A percentile compares a stretch with the other conserved stretches of the same genome.
phyloP scores from a whole-genome alignment of 768 basidiomycete species.

The Auriscalpium orientale region DNA sequence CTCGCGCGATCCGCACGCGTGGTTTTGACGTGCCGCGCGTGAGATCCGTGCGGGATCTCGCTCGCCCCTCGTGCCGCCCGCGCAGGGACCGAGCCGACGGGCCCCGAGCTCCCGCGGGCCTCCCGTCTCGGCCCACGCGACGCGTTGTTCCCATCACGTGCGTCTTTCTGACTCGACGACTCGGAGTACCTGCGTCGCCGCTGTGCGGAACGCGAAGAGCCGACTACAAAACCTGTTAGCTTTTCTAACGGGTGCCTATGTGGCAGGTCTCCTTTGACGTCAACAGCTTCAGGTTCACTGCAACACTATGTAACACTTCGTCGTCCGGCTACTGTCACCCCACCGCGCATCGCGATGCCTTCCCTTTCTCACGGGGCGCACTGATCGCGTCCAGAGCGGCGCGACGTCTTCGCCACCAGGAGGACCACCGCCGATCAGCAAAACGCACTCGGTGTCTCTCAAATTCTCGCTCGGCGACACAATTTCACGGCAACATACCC shows the following conservation, averaged over 20 bases:
- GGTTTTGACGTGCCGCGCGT: neutral
- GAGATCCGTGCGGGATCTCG: neutral
- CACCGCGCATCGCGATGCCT: no score
- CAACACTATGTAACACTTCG: no score
- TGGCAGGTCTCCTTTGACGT: neutral
- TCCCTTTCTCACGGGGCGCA: no score
- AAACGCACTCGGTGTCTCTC: no score
- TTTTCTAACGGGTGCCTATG: neutral
- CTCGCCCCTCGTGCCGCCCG: neutral
- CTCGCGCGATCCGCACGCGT: no score
- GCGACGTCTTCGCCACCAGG: no score
- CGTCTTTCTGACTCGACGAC: neutral
- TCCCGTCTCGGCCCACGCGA: neutral
- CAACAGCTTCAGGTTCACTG: neutral
- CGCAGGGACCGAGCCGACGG: neutral
- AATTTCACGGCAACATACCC: neutral
- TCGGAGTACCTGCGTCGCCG: neutral
- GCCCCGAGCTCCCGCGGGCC: neutral
- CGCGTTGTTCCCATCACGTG: neutral
- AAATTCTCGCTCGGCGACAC: neutral
- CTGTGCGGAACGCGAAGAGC: neutral
- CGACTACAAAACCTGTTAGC: no score
- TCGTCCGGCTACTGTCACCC: no score
- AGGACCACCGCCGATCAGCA: no score
- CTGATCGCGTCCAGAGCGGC: no score